A percentile compares a stretch with the other conserved stretches of the same genome.
Evolutionary conservation across 805 yeast genomes (phyloP).

Genomic region (Metschnikowia continentalis): DNA sequence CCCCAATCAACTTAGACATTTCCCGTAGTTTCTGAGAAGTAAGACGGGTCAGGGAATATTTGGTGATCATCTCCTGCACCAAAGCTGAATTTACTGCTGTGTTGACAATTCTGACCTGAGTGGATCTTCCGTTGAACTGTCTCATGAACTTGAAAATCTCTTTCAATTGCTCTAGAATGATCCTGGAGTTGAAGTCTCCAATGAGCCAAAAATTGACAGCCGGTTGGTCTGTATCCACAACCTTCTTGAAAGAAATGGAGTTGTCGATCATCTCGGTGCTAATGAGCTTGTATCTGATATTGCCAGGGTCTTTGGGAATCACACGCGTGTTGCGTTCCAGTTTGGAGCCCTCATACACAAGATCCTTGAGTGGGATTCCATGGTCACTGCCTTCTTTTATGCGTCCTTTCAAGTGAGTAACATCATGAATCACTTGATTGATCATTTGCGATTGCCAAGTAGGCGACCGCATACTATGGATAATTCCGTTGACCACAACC

Average conservation of each 20-base stretch:
- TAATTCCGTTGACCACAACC: conserved; percentile 71
- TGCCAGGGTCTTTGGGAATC: conserved; percentile 31
- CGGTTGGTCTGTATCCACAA: conserved; percentile 20
- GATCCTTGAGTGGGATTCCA: conserved; percentile 31
- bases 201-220: conserved; percentile 55
- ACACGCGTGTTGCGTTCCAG: conserved; percentile 42
- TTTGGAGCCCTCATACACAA: conserved; percentile 42
- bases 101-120: conserved; percentile 37
- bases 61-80: conserved; percentile 1
- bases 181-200: conserved; percentile 48
- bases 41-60: conserved; percentile 16
- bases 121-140: conserved; percentile 21
- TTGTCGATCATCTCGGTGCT: conserved; percentile 22
- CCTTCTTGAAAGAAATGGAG: conserved; percentile 19
- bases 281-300: conserved; percentile 29
- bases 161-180: conserved; percentile 42
- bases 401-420: conserved; percentile 26
- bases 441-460: conserved; percentile 56
- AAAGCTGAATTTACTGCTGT: conserved; percentile 13
- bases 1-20: conserved; percentile 25
- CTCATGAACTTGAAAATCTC: conserved; percentile 27
- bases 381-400: conserved; percentile 22
- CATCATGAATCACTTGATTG: conserved; percentile 54
- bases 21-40: conserved; percentile 48
- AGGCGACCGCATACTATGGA: conserved; percentile 44